phyloP scores from a whole-genome alignment of 495 filamentous ascomycete genomes.

The Saxispiralis lemnorum region DNA sequence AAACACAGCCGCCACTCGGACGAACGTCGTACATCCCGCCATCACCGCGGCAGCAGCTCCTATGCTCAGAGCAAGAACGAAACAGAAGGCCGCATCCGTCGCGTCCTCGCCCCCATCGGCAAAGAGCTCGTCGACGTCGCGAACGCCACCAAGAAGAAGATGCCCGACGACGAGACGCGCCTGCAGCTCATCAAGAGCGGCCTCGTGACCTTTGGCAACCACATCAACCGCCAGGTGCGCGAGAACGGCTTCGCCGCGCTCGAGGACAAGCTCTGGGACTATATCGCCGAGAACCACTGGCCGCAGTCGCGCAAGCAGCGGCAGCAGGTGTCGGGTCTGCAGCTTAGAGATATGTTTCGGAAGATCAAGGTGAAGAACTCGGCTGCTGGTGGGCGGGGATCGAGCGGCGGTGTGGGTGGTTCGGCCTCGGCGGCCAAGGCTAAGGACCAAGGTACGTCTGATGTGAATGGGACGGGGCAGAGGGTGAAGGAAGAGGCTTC shows the following conservation, averaged over 20 bases:
- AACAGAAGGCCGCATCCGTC: conserved; percentile 35
- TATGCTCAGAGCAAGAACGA: conserved; percentile 11
- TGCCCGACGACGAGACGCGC: conserved; percentile 40
- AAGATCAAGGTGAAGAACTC: conserved; percentile 19
- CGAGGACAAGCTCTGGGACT: conserved; percentile 15
- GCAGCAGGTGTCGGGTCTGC: conserved; percentile 18
- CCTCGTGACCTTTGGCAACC: conserved; percentile 34
- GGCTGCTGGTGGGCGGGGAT: neutral
- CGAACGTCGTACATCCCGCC: conserved; percentile 8
- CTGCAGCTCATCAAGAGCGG: conserved; percentile 35
- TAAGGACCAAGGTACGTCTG: too few species aligned
- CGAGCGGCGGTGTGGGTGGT: too few species aligned
- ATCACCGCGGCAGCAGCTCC: conserved; percentile 12
- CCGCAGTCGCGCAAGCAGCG: conserved; percentile 18
- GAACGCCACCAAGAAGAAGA: conserved; percentile 44
- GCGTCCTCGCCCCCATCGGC: conserved; percentile 42
- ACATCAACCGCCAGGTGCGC: conserved; percentile 26
- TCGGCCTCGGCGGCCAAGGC: too few species aligned
- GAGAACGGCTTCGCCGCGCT: conserved; percentile 22
- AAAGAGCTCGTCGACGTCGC: conserved; percentile 40
- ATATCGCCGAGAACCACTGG: conserved; percentile 23
- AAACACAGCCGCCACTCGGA: conserved; percentile 21
- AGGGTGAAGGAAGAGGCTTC: too few species aligned
- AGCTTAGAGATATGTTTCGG: conserved; percentile 32
- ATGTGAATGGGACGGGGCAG: too few species aligned